These are phyloP conservation scores for Capsella bursapastoris DNA, from an alignment of 345 rosid genomes.

Conservation along the genomic window DNA sequence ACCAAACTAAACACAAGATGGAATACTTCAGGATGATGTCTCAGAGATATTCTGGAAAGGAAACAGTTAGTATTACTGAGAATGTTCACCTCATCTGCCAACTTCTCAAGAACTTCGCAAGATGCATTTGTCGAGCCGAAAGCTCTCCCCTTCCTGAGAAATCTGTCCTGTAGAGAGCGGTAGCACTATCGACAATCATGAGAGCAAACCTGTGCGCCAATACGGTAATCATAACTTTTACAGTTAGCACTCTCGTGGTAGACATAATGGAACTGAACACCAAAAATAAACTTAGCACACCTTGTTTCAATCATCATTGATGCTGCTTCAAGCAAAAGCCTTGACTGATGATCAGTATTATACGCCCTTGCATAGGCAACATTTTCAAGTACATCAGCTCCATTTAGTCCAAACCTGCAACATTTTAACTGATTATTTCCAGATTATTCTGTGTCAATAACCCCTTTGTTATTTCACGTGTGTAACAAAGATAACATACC, in stretches of 20 bases:
- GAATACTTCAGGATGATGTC: slow-evolving; percentile 14
- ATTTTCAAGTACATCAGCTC: slow-evolving; percentile 94
- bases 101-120: slow-evolving; percentile 90
- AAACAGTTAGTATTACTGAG: slow-evolving; percentile 51
- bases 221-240: slow-evolving; percentile 22
- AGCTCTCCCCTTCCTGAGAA: slow-evolving; percentile 96
- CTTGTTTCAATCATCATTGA: slow-evolving; percentile 99
- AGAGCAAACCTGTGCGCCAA: slow-evolving; percentile 75
- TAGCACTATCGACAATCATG: slow-evolving; percentile 95
- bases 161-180: slow-evolving; percentile 94
- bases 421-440: slow-evolving; percentile 23
- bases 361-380: slow-evolving; percentile 98
- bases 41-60: not conserved
- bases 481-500: slow-evolving; percentile 47
- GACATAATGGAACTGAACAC: not conserved
- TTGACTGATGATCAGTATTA: slow-evolving; percentile 96
- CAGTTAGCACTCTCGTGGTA: slow-evolving; percentile 18
- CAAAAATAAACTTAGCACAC: slow-evolving; percentile 39
- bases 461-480: slow-evolving; percentile 14
- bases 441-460: slow-evolving; percentile 8
- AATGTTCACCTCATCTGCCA: slow-evolving; percentile 85
- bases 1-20: slow-evolving; percentile 62
- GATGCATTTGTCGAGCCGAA: slow-evolving; percentile 98
- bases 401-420: slow-evolving; percentile 86
- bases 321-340: slow-evolving; percentile 98